A percentile compares a stretch with the other conserved stretches of the same genome.
Evolutionary conservation across 352 stramenopile genomes (phyloP).

Genomic region (Pythium monospermum): DNA sequence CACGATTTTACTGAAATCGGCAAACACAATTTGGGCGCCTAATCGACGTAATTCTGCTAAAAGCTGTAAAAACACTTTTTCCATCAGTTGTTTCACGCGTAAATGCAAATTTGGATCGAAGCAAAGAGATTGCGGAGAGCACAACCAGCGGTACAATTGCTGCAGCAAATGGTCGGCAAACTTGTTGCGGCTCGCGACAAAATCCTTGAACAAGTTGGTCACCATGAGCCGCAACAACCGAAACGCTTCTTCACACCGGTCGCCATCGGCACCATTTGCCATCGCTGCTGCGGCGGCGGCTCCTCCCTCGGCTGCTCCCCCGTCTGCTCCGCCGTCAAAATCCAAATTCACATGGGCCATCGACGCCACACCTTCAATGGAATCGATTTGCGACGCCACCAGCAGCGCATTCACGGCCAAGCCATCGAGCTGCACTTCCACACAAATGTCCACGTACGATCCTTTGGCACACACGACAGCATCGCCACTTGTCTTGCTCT

Average conservation of each 20-base stretch:
- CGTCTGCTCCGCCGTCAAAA: constrained; percentile 35
- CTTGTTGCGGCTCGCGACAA: constrained; percentile 82
- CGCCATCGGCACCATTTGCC: constrained; percentile 25
- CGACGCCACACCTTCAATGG: constrained; percentile 49
- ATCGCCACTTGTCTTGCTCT: constrained; percentile 43
- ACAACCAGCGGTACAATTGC: constrained; percentile 95
- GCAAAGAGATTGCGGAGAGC: constrained; percentile 85
- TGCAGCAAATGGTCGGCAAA: constrained; percentile 96
- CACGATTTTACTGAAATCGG: constrained; percentile 72
- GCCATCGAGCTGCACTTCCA: constrained; percentile 69
- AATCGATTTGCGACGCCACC: constrained; percentile 63
- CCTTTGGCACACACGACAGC: constrained; percentile 87
- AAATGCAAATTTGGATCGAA: constrained; percentile 94
- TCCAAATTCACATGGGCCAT: constrained; percentile 61
- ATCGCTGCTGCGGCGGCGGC: too few species aligned
- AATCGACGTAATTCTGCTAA: constrained; percentile 93
- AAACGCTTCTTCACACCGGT: constrained; percentile 91
- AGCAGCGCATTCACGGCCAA: constrained; percentile 76
- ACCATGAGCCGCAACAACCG: constrained; percentile 89
- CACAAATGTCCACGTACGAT: constrained; percentile 83
- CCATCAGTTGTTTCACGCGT: constrained; percentile 94
- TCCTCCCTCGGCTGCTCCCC: constrained; percentile 8
- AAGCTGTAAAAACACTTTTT: constrained; percentile 90
- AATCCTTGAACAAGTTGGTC: constrained; percentile 93
- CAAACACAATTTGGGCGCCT: constrained; percentile 93